A percentile compares a stretch with the other conserved stretches of the same genome.
Evolutionary conservation across 306 rosid genomes (phyloP).

Genomic region (Cyamopsis tetragonoloba): DNA sequence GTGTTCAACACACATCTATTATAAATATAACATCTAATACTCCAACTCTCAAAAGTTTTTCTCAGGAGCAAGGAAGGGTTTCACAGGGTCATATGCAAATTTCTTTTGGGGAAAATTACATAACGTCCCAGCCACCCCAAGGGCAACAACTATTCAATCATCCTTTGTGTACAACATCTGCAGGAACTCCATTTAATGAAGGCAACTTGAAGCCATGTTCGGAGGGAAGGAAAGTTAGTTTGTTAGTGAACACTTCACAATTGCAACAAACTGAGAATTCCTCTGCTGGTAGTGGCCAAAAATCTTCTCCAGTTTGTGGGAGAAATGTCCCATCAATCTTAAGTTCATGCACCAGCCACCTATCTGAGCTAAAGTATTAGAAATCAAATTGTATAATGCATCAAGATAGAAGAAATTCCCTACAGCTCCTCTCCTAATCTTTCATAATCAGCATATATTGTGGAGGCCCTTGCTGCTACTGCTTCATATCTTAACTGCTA

Average conservation of each 20-base stretch:
- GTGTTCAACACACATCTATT: slow-evolving; percentile 26
- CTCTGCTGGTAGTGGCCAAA: slow-evolving; percentile 32
- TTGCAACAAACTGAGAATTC: slow-evolving; percentile 39
- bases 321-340: slow-evolving; percentile 54
- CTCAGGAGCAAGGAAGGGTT: slow-evolving; percentile 49
- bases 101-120: slow-evolving; percentile 59
- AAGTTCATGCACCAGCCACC: slow-evolving; percentile 42
- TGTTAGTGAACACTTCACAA: slow-evolving; percentile 31
- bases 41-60: slow-evolving; percentile 24
- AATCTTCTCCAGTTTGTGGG: slow-evolving; percentile 51
- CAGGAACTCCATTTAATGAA: slow-evolving; percentile 24
- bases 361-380: slow-evolving; percentile 53
- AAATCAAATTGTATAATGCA: not conserved
- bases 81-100: slow-evolving; percentile 56
- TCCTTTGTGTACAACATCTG: slow-evolving; percentile 19
- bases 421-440: slow-evolving; percentile 2
- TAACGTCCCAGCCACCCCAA: slow-evolving; percentile 30
- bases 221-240: slow-evolving; percentile 31
- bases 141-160: slow-evolving; percentile 37
- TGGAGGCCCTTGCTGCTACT: slow-evolving; percentile 5
- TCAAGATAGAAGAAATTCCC: not conserved
- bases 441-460: slow-evolving; percentile 7
- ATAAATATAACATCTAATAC: slow-evolving; percentile 18
- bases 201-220: slow-evolving; percentile 25
- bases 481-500: slow-evolving; percentile 13